Percentiles rank a stretch among this genome's conserved stretches.
phyloP scores from a whole-genome alignment of 495 filamentous ascomycete species.

The Rhypophila decipiens region DNA sequence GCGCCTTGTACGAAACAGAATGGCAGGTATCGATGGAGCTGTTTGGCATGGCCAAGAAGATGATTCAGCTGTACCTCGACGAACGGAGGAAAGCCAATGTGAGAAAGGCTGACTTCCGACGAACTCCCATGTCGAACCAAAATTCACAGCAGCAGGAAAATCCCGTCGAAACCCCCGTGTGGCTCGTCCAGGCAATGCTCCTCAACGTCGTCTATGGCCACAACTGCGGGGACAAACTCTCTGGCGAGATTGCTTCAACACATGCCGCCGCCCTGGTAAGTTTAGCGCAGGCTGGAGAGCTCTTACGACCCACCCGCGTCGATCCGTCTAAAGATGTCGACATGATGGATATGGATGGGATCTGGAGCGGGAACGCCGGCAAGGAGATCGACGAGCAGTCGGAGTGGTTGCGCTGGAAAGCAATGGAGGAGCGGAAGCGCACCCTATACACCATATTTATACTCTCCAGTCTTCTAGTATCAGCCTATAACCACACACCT shows the following conservation, averaged over 20 bases:
- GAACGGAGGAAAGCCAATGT: slow-evolving; percentile 87
- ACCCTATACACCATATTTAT: slow-evolving; percentile 90
- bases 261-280: slow-evolving; percentile 89
- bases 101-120: slow-evolving; percentile 67
- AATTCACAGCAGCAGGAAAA: slow-evolving; percentile 52
- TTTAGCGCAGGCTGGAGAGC: slow-evolving; percentile 78
- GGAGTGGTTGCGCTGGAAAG: slow-evolving; percentile 87
- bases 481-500: slow-evolving; percentile 87
- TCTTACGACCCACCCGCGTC: slow-evolving; percentile 51
- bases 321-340: slow-evolving; percentile 34
- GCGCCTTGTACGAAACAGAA: slow-evolving; percentile 90
- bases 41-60: slow-evolving; percentile 89
- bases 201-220: slow-evolving; percentile 95
- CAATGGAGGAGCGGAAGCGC: slow-evolving; percentile 84
- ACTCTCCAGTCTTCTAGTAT: slow-evolving; percentile 83
- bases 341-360: slow-evolving; percentile 42
- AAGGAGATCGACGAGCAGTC: slow-evolving; percentile 61
- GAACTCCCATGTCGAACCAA: slow-evolving; percentile 43
- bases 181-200: slow-evolving; percentile 98
- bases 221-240: slow-evolving; percentile 85
- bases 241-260: slow-evolving; percentile 84
- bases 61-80: slow-evolving; percentile 90
- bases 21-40: slow-evolving; percentile 72
- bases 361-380: slow-evolving; percentile 38
- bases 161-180: slow-evolving; percentile 77